Evolutionary conservation across 768 basidiomycete genomes (phyloP).

Genomic region (Boletales sp.): DNA sequence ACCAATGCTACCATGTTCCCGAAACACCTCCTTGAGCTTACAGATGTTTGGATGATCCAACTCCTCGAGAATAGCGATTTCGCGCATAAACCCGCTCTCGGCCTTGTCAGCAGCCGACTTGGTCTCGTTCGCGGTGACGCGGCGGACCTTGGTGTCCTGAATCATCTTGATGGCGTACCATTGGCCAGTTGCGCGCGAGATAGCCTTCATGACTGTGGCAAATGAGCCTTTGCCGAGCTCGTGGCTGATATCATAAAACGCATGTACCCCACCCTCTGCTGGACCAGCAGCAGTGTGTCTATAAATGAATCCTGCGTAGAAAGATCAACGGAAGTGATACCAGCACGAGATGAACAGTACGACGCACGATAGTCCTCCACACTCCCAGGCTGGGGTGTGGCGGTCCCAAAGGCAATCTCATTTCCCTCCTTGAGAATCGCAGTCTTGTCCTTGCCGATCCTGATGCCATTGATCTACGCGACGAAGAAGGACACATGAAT

Average conservation of each 20-base stretch:
- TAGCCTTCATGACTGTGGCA: slow-evolving; percentile 83
- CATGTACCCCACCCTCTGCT: slow-evolving; percentile 53
- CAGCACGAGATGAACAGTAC: neutral
- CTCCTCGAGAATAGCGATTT: slow-evolving; percentile 74
- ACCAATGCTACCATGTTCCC: slow-evolving; percentile 63
- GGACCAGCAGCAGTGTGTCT: slow-evolving; percentile 55
- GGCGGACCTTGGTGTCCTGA: slow-evolving; percentile 45
- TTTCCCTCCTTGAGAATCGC: slow-evolving; percentile 59
- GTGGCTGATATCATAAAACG: slow-evolving; percentile 58
- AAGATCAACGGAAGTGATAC: neutral
- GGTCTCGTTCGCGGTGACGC: slow-evolving; percentile 30
- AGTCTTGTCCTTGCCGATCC: slow-evolving; percentile 37
- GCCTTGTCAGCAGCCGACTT: slow-evolving; percentile 28
- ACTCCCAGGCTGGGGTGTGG: slow-evolving; percentile 40
- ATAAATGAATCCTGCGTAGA: slow-evolving; percentile 60
- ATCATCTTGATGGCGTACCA: slow-evolving; percentile 92
- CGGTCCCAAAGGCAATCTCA: slow-evolving; percentile 82
- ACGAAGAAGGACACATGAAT: slow-evolving; percentile 5
- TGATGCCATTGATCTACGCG: slow-evolving; percentile 37
- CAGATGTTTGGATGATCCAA: slow-evolving; percentile 84
- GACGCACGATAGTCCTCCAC: slow-evolving; percentile 75
- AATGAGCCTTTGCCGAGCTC: slow-evolving; percentile 91
- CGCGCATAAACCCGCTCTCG: slow-evolving; percentile 52
- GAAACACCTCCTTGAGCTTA: slow-evolving; percentile 71
- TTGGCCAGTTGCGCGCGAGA: slow-evolving; percentile 64